These are phyloP conservation scores for Mycena galopus DNA, from an alignment of 768 basidiomycete species.

Conservation along the genomic window DNA sequence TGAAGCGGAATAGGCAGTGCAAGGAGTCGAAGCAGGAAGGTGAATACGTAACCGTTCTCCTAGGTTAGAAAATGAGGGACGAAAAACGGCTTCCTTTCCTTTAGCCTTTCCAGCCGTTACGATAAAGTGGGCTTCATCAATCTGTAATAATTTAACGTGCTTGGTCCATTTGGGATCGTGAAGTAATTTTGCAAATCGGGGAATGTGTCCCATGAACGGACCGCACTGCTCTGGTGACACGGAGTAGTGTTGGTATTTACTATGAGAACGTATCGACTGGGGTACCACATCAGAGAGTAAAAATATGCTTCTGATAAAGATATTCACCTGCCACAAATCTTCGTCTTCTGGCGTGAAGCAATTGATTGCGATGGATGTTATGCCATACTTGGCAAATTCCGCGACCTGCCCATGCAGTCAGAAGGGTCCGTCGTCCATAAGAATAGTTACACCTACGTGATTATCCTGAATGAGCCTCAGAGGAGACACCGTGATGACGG, in stretches of 20 bases:
- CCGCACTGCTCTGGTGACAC: background rate
- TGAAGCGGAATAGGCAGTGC: conserved; percentile 11
- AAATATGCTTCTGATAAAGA: too few species aligned
- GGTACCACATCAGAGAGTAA: background rate
- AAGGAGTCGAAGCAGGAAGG: background rate
- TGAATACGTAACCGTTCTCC: conserved; percentile 9
- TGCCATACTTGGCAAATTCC: background rate
- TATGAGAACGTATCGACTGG: background rate
- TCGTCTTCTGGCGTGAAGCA: background rate
- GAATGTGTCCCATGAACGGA: too few species aligned
- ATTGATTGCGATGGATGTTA: background rate
- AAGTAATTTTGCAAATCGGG: too few species aligned
- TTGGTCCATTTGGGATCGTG: too few species aligned
- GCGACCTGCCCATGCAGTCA: background rate
- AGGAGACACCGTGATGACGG: too few species aligned
- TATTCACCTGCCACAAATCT: background rate
- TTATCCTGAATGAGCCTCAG: too few species aligned
- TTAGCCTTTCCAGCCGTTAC: conserved; percentile 26
- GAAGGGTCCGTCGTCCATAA: too few species aligned
- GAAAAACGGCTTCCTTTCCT: background rate
- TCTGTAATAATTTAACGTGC: too few species aligned
- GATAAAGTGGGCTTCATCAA: conserved; percentile 36
- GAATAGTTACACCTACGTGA: too few species aligned
- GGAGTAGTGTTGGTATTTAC: background rate
- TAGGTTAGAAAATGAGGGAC: conserved; percentile 5